Percentiles rank a stretch among this genome's conserved stretches.
Evolutionary conservation across 2,329 filamentous ascomycete species (phyloP).

Genomic region (Aspergillus puulaauensis): DNA sequence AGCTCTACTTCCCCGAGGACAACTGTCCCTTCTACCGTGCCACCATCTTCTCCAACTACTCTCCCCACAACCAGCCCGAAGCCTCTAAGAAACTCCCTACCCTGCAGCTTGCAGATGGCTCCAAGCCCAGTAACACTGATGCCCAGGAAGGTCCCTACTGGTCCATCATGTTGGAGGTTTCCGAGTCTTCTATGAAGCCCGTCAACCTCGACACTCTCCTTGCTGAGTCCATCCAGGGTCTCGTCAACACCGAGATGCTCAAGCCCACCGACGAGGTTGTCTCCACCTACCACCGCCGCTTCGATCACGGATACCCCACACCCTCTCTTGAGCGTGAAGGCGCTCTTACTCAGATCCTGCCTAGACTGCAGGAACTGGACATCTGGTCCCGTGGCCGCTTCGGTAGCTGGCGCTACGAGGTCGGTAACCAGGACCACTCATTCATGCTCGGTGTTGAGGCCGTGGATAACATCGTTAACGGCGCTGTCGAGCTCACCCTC

Average conservation of each 20-base stretch:
- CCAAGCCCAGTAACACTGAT: slow-evolving; percentile 70
- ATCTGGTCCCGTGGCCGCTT: slow-evolving; percentile 97
- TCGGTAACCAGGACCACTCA: slow-evolving; percentile 94
- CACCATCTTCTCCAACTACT: slow-evolving; percentile 99
- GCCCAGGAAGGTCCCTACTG: slow-evolving; percentile 92
- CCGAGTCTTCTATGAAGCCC: slow-evolving; percentile 92
- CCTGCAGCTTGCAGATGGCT: slow-evolving; percentile 79
- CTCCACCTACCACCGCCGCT: slow-evolving; percentile 95
- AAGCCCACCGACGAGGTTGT: slow-evolving; percentile 89
- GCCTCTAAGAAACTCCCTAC: slow-evolving; percentile 82
- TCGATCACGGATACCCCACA: slow-evolving; percentile 97
- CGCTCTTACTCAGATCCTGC: slow-evolving; percentile 86
- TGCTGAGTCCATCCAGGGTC: slow-evolving; percentile 88
- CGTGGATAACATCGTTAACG: slow-evolving; percentile 84
- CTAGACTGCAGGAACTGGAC: slow-evolving; percentile 84
- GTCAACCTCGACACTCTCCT: slow-evolving; percentile 83
- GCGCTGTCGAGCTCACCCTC: slow-evolving; percentile 85
- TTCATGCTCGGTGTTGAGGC: slow-evolving; percentile 98
- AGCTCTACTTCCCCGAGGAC: slow-evolving; percentile 98
- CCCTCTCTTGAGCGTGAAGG: slow-evolving; percentile 93
- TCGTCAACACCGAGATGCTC: slow-evolving; percentile 98
- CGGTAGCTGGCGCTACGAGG: slow-evolving; percentile 97
- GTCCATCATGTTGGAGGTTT: slow-evolving; percentile 99
- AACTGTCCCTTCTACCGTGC: slow-evolving; percentile 99
- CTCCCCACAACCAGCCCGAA: slow-evolving; percentile 93